Conservation (phyloP, 441 rosid species). For the Populus hybrid region DNA sequence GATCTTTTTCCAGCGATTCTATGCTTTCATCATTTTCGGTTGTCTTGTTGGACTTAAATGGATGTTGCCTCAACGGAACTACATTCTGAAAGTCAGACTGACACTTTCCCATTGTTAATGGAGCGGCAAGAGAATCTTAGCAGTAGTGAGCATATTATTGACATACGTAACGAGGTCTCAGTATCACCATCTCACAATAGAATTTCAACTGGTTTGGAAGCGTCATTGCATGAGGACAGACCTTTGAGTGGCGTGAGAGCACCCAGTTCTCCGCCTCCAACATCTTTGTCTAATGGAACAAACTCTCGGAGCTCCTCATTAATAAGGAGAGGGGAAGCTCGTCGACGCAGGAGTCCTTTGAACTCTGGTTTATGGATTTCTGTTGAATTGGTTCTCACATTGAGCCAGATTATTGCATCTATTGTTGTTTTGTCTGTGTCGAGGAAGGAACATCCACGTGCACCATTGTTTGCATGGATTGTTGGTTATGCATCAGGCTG, state of each 20-base stretch:
- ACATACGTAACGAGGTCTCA: conserved; percentile 42
- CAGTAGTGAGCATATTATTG: conserved; percentile 56
- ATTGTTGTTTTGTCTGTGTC: conserved; percentile 68
- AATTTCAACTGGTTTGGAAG: conserved; percentile 52
- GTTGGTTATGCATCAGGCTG: conserved; percentile 95
- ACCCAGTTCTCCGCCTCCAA: conserved; percentile 36
- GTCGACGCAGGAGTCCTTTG: conserved; percentile 77
- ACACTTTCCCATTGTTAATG: conserved; percentile 56
- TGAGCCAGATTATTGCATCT: conserved; percentile 86
- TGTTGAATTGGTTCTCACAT: conserved; percentile 66
- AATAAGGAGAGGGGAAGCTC: conserved; percentile 50
- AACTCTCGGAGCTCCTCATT: conserved; percentile 43
- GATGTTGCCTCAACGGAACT: conserved; percentile 54
- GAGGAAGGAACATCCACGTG: conserved; percentile 67
- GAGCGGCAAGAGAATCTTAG: conserved; percentile 43
- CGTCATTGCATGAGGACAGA: conserved; percentile 47
- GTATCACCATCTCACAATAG: conserved; percentile 52
- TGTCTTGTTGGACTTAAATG: conserved; percentile 56
- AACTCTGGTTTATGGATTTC: conserved; percentile 95
- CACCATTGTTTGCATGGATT: conserved; percentile 82
- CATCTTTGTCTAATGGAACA: conserved; percentile 42
- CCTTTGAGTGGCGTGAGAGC: conserved; percentile 34
- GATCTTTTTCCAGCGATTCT: conserved; percentile 26
- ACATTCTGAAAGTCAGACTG: conserved; percentile 36
- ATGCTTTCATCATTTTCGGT: conserved; percentile 31